phyloP scores from a whole-genome alignment of 1,284 basidiomycete species.

The Naganishia albida region DNA sequence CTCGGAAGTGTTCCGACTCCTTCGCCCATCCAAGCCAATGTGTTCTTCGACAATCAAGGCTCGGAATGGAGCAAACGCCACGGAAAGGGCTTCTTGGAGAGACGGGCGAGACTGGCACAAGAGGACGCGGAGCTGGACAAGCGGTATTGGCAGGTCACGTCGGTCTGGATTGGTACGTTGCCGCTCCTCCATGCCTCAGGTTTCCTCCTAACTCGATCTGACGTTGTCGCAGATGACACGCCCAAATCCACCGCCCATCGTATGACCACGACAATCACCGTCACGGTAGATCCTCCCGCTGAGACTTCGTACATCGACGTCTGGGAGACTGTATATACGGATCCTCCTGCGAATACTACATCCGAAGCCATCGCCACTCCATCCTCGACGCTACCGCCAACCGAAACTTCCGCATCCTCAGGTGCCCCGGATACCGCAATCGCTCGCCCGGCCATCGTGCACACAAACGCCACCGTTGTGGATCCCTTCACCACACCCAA shows the following conservation, averaged over 20 bases:
- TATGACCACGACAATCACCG: slow-evolving; percentile 10
- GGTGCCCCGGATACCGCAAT: background rate
- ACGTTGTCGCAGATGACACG: background rate
- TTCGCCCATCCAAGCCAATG: background rate
- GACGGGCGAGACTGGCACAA: background rate
- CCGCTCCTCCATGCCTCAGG: no score
- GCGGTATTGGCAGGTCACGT: slow-evolving; percentile 19
- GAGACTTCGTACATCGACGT: background rate
- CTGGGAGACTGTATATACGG: background rate
- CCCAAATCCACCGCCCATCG: background rate
- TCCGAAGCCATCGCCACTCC: background rate
- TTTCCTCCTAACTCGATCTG: background rate
- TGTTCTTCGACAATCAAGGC: background rate
- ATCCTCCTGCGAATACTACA: background rate
- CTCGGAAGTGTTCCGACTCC: background rate
- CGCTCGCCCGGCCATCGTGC: background rate
- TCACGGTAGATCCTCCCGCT: slow-evolving; percentile 5
- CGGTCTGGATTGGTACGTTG: slow-evolving; percentile 18
- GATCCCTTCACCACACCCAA: slow-evolving; percentile 1
- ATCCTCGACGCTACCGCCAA: background rate
- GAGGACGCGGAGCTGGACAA: background rate
- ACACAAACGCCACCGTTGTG: background rate
- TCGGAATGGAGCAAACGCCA: background rate
- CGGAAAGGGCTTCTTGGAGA: background rate
- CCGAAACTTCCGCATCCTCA: background rate